A percentile compares a stretch with the other conserved stretches of the same genome.
Evolutionary conservation across 495 filamentous ascomycete genomes (phyloP).

Genomic region (Xylaria intraflava): DNA sequence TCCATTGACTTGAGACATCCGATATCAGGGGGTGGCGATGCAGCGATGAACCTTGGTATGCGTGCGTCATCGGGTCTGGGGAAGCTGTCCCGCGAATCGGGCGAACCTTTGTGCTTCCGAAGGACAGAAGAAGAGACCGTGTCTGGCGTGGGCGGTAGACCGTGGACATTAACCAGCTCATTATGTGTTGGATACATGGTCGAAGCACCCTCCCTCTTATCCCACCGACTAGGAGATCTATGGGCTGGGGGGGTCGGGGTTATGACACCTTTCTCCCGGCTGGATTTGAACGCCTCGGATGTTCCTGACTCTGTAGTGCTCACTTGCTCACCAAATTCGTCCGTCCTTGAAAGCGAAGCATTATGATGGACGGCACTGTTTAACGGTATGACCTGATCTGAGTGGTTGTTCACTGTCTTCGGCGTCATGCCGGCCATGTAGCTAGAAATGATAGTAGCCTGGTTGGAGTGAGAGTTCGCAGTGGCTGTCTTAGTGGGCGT

Average conservation of each 20-base stretch:
- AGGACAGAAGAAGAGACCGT: constrained; percentile 48
- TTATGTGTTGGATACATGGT: constrained; percentile 29
- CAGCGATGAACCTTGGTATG: neutral
- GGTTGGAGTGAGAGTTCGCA: neutral
- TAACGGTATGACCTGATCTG: constrained; percentile 34
- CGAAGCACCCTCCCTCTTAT: constrained; percentile 38
- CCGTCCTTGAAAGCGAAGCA: constrained; percentile 38
- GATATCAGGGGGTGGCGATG: neutral
- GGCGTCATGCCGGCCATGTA: constrained; percentile 6
- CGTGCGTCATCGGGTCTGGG: neutral
- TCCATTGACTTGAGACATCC: neutral
- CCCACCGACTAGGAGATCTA: constrained; percentile 23
- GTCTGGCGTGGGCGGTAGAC: constrained; percentile 49
- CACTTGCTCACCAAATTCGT: constrained; percentile 27
- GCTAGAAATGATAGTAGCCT: neutral
- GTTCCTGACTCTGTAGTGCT: constrained; percentile 14
- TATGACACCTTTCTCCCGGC: constrained; percentile 17
- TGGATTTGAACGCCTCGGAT: constrained; percentile 17
- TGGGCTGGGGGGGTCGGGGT: constrained; percentile 15
- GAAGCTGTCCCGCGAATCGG: constrained; percentile 25
- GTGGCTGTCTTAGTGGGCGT: constrained; percentile 12
- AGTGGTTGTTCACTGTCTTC: constrained; percentile 12
- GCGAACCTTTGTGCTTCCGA: constrained; percentile 21
- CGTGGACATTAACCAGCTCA: constrained; percentile 24
- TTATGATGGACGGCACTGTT: constrained; percentile 32